A percentile compares a stretch with the other conserved stretches of the same genome.
Evolutionary conservation across 352 stramenopile genomes (phyloP).

Genomic region (Phytophthora multivora): DNA sequence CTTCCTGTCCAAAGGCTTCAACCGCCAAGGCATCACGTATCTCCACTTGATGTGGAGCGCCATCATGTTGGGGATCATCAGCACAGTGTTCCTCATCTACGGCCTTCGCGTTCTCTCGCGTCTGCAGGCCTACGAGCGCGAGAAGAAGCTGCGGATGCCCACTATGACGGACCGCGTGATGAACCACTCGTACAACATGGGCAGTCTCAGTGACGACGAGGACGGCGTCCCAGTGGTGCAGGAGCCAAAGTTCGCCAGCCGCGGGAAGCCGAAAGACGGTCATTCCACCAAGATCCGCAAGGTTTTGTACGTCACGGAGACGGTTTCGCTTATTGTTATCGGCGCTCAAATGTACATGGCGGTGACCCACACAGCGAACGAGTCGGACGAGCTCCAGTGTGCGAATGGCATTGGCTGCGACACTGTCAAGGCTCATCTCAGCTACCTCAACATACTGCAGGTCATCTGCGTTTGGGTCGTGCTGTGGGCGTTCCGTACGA

Average conservation of each 20-base stretch:
- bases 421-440: slow-evolving; percentile 38
- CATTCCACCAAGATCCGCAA: slow-evolving; percentile 43
- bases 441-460: slow-evolving; percentile 46
- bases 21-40: slow-evolving; percentile 31
- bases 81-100: slow-evolving; percentile 43
- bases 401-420: slow-evolving; percentile 62
- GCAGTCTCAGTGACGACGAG: slow-evolving; percentile 32
- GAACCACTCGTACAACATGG: slow-evolving; percentile 42
- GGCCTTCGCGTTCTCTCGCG: slow-evolving; percentile 38
- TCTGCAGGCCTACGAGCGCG: slow-evolving; percentile 31
- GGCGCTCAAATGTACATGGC: slow-evolving; percentile 55
- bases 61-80: slow-evolving; percentile 44
- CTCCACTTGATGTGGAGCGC: slow-evolving; percentile 40
- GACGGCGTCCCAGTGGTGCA: slow-evolving; percentile 31
- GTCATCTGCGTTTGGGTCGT: slow-evolving; percentile 44
- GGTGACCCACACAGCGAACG: slow-evolving; percentile 28
- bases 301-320: slow-evolving; percentile 35
- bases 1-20: slow-evolving; percentile 50
- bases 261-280: slow-evolving; percentile 19
- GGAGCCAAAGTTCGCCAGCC: slow-evolving; percentile 24
- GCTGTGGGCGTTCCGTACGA: slow-evolving; percentile 43
- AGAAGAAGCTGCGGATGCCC: slow-evolving; percentile 29
- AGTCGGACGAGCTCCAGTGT: slow-evolving; percentile 53
- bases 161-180: slow-evolving; percentile 31
- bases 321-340: slow-evolving; percentile 33